Base-by-base conservation (phyloP, 495 filamentous ascomycete genomes). In the Annulohypoxylon bovei region DNA sequence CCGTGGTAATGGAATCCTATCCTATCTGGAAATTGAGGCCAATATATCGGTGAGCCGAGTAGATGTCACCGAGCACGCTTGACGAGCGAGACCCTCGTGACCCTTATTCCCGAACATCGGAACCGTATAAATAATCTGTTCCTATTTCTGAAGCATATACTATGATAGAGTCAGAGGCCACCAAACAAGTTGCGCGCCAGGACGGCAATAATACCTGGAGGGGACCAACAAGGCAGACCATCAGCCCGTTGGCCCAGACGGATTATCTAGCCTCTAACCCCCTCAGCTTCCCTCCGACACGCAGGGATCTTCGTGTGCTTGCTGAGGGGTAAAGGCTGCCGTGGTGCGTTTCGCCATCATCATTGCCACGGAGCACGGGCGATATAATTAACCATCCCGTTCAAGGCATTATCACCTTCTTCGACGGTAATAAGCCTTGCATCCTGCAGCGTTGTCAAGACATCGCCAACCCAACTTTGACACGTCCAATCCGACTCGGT, bases 331-430 rank as follows among this genome's bases (percentile, higher is more conserved):
- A 62, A 53, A 65, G 54, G 55, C 28, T 30, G 47, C 28, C 55
- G 28, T 56, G 58, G 27, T 8, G 33, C 20, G 25, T 40, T 39
- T 22, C n/a, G 14, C 32, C 55, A 11, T 50, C 59, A 28, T 37
- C 72, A 77, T 65, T 70, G 70, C 75, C 75, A 77, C 9, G 75
- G 75, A 11, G 75, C 75, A 35, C 68, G 75, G 28, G 75, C 73
- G 35, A 77, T 75, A 59, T 75, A 71, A 28, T 77, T 75, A 11
- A 77, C 75, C 75, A 77, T 77, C 18, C 72, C 67, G 53, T 77
- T 75, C 28, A 77, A 46, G 4, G 75, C 75, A 32, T 73, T 73
- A 16, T 77, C 75, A 7, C 75, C 75, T 37, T 77, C 75, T 30
- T 77, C 75, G 8, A 59, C 75, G 12, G 75, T 77, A 30, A 77